Conservation (phyloP, 805 yeast species). For the Pichia cabralensis region DNA sequence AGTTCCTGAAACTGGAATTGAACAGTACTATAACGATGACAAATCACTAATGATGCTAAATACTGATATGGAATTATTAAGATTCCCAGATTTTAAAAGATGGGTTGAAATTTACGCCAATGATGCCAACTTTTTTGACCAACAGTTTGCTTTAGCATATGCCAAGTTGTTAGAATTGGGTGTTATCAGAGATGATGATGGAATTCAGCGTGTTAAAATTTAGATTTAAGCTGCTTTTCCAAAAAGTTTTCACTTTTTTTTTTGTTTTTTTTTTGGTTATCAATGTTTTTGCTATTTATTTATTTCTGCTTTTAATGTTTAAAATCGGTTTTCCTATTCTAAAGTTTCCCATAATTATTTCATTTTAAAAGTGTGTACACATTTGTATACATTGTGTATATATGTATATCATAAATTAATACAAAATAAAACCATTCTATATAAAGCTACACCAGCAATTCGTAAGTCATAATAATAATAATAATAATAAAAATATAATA, state of each 20-base stretch:
- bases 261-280: neutral
- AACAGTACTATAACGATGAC: constrained; percentile 30
- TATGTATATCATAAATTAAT: too few species aligned
- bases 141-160: constrained; percentile 58
- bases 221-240: too few species aligned
- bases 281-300: neutral
- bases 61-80: constrained; percentile 57
- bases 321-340: too few species aligned
- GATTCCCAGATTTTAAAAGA: constrained; percentile 46
- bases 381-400: too few species aligned
- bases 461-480: too few species aligned
- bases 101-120: constrained; percentile 62
- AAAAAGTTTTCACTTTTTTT: too few species aligned
- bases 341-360: too few species aligned
- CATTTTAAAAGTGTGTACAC: too few species aligned
- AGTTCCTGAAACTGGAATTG: constrained; percentile 34
- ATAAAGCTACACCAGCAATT: too few species aligned
- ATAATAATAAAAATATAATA: too few species aligned
- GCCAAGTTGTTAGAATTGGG: constrained; percentile 48
- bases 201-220: constrained; percentile 22
- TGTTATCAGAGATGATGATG: constrained; percentile 26
- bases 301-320: too few species aligned
- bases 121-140: constrained; percentile 51
- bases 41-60: constrained; percentile 71
- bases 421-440: too few species aligned